Percentiles rank a stretch among this genome's conserved stretches.
phyloP scores from a whole-genome alignment of 2,329 filamentous ascomycete species.

The Epichloe glyceriae region DNA sequence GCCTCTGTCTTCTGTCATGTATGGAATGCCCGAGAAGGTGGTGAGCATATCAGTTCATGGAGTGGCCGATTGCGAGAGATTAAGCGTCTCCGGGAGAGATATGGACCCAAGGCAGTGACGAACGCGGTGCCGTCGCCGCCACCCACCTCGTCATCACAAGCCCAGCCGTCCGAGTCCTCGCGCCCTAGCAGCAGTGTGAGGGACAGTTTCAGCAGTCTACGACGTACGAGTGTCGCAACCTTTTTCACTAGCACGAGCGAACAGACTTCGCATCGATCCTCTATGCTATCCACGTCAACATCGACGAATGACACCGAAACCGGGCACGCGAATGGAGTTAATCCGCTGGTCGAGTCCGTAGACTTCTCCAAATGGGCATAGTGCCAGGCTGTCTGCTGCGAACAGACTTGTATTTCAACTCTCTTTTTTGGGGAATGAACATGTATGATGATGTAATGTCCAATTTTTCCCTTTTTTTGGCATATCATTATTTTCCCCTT shows the following conservation, averaged over 20 bases:
- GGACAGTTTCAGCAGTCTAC: conserved; percentile 47
- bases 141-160: conserved; percentile 13
- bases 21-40: conserved; percentile 66
- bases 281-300: conserved; percentile 38
- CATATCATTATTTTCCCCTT: neutral
- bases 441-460: neutral
- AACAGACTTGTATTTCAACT: neutral
- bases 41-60: conserved; percentile 83
- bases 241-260: conserved; percentile 48
- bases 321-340: conserved; percentile 16
- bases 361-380: conserved; percentile 28
- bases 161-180: conserved; percentile 7
- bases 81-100: conserved; percentile 61
- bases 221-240: conserved; percentile 51
- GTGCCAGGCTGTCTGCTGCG: neutral
- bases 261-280: conserved; percentile 43
- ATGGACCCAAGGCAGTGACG: conserved; percentile 30
- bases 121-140: conserved; percentile 16
- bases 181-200: conserved; percentile 27
- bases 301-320: conserved; percentile 43
- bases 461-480: neutral
- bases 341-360: conserved; percentile 23
- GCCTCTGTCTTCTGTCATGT: conserved; percentile 86
- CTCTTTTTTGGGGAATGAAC: neutral
- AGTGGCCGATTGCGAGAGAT: conserved; percentile 77